Evolutionary conservation across 345 rosid genomes (phyloP), one percentile per base, ranked within the genome.

Genomic region (Camelina hispida): DNA sequence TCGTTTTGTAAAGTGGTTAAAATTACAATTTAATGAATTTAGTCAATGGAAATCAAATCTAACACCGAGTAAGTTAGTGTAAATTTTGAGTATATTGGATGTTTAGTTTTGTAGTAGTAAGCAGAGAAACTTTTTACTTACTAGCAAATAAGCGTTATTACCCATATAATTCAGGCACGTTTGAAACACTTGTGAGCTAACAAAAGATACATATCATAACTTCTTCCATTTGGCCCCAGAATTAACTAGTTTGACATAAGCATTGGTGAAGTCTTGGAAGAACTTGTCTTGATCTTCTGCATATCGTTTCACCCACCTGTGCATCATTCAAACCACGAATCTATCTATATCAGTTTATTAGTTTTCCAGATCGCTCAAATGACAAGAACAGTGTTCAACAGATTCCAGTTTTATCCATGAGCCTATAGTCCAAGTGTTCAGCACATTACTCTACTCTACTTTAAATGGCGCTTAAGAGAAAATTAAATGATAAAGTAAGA

Each of bases 221-320:
- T 54, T 78, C 76, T 82, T 87, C 96, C 90, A 91, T 69, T 77
- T 85, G 42, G 91, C 97, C 66, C 96, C 96, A 22, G 88, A 83
- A 77, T 88, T 91, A 50, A 87, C 91, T 15, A 93, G 85, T 83
- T 91, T 93, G 62, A 82, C 42, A 66, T 91, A 93, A 11, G 97
- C 94, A 17, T 74, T 76, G 76, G 82, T 89, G 81, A 91, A 93
- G 83, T 93, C 97, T 71, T 84, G 68, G 42, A 91, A 93, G 87
- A 93, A 91, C 64, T 70, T 61, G 59, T 84, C 78, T 81, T 91
- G 89, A 76, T 89, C 75, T 17, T 79, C 83, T 1, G 96, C 93
- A 74, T 93, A 91, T 60, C 25, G 78, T 66, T 78, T 68, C 72
- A 93, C 88, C 98, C 96, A 93, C 75, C 97, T 93, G 87, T 56